Base-by-base conservation (phyloP, 176 grass and related monocot genomes). In the Triticum urartu region DNA sequence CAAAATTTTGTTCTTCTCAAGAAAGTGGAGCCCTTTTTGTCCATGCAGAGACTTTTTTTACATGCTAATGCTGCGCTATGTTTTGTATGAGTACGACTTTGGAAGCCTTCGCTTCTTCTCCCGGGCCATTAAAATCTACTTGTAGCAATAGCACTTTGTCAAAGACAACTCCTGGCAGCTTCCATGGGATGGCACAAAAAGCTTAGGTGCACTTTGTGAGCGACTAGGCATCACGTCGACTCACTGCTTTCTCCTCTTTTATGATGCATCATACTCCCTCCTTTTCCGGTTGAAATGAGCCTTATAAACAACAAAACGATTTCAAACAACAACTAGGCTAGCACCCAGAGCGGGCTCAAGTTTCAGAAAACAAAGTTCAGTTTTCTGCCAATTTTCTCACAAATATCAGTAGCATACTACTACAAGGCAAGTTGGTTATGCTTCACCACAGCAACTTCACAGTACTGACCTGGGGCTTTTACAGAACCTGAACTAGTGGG, bases 1-100 rank as follows among this genome's bases (percentile, higher is more conserved):
- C 68, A 91, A 81, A 17, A 42, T 28, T 52, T 88, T 91, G 17
- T 77, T 81, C 62, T 70, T 85, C 81, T 91, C 89, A 85, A 91
- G 89, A 91, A 81, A 85, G 89, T 88, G 81, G 77, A 81, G 59
- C 15, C 39, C 79, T 87, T 87, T 54, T 64, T 38, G 45, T 50
- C 68, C 68, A 80, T 75, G 59, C 25, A 65, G 69, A 75, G 75
- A 77, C 61, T 81, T 87, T 36, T 43, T 74, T 74, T 47, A 25
- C 70, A 45, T 73, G 39, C 38, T 72, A 34, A 34, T 34, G 34
- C 34, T 34, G 34, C 34, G 34, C 34, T 34, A 34, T 34, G 34
- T 34, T 5, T 5, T 30, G 39, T 42, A 43, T 43, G 42, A 47
- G 4, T 42, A 13, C 14, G 39, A 21, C 24, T 30, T 81, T 64